phyloP scores from a whole-genome alignment of 305 asterid species.

The Fraxinus velutina region DNA sequence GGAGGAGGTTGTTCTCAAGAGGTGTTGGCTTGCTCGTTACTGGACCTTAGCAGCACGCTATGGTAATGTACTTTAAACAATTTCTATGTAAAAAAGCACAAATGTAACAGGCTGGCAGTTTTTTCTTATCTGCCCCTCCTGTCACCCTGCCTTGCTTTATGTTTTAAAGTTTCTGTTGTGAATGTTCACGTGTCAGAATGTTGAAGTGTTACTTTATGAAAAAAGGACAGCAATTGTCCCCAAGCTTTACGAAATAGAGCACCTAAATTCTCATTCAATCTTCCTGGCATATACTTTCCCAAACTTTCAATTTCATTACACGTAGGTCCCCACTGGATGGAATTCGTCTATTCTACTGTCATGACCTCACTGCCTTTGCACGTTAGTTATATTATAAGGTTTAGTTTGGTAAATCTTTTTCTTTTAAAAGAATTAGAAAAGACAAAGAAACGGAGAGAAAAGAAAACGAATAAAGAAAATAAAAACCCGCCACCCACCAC shows the following conservation, averaged over 20 bases:
- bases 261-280: background rate
- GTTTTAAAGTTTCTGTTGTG: constrained; percentile 6
- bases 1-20: constrained; percentile 98
- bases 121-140: constrained; percentile 5
- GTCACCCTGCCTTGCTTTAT: constrained; percentile 13
- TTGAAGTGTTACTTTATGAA: background rate
- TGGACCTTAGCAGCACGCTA: constrained; percentile 90
- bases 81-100: background rate
- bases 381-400: background rate
- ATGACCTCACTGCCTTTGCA: background rate
- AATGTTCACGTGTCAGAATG: constrained; percentile 10
- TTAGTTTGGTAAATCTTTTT: background rate
- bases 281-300: background rate
- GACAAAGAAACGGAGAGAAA: background rate
- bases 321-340: background rate
- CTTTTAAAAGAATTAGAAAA: background rate
- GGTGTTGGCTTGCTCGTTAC: constrained; percentile 99
- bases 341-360: background rate
- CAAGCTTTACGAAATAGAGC: background rate
- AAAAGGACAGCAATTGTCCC: background rate
- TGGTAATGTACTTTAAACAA: constrained; percentile 51
- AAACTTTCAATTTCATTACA: background rate
- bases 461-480: background rate
- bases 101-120: constrained; percentile 11
- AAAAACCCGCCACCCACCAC: background rate